Evolutionary conservation across 345 rosid species (phyloP).

Genomic region (Brassica napus): DNA sequence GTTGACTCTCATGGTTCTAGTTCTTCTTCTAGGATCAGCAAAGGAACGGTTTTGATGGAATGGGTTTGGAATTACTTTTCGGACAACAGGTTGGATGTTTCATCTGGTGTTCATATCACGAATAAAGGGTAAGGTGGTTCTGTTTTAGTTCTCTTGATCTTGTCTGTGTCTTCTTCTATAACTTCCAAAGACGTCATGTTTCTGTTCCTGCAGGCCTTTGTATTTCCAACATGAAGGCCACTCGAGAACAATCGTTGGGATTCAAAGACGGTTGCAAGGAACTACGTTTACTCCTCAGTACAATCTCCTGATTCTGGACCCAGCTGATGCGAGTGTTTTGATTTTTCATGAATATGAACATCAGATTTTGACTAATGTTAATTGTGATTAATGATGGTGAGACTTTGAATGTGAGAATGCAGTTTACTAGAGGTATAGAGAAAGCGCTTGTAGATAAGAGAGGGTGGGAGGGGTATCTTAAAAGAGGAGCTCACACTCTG

Average conservation of each 20-base stretch:
- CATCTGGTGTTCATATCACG: slow-evolving; percentile 47
- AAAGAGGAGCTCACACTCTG: slow-evolving; percentile 75
- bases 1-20: slow-evolving; percentile 14
- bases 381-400: slow-evolving; percentile 10
- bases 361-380: background rate
- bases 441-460: slow-evolving; percentile 54
- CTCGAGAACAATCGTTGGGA: slow-evolving; percentile 76
- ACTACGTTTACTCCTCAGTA: slow-evolving; percentile 44
- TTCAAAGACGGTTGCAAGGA: slow-evolving; percentile 53
- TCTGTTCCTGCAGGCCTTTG: slow-evolving; percentile 56
- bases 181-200: background rate
- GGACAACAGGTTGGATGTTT: slow-evolving; percentile 39
- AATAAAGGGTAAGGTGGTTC: slow-evolving; percentile 46
- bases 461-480: slow-evolving; percentile 69
- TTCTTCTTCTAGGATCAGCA: slow-evolving; percentile 16
- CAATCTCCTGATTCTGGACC: slow-evolving; percentile 72
- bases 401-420: slow-evolving; percentile 24
- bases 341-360: background rate
- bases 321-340: slow-evolving; percentile 74
- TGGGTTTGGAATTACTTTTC: slow-evolving; percentile 90
- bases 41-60: slow-evolving; percentile 56
- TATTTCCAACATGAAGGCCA: slow-evolving; percentile 90
- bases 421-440: slow-evolving; percentile 63
- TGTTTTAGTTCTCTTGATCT: slow-evolving; percentile 5
- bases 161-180: background rate